phyloP scores from a whole-genome alignment of 768 basidiomycete genomes.

The Suillus tomentosus region DNA sequence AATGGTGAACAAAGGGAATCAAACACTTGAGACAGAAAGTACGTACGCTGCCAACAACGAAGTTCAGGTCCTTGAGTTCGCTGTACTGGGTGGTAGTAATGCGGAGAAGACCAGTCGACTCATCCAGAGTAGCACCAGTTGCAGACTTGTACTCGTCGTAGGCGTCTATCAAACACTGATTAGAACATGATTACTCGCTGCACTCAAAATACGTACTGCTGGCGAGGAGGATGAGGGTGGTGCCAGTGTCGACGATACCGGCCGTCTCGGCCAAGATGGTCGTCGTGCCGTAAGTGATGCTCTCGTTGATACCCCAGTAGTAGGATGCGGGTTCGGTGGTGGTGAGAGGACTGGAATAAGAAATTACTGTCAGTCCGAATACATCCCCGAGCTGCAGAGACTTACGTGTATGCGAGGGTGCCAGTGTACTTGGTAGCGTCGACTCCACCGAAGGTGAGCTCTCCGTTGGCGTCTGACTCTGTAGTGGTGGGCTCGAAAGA shows the following conservation, averaged over 20 bases:
- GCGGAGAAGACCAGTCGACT: slow-evolving; percentile 18
- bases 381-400: neutral
- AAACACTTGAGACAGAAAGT: neutral
- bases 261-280: slow-evolving; percentile 44
- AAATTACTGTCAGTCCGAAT: neutral
- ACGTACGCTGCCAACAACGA: slow-evolving; percentile 13
- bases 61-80: slow-evolving; percentile 11
- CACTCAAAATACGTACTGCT: slow-evolving; percentile 31
- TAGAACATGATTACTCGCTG: slow-evolving; percentile 6
- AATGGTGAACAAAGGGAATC: neutral
- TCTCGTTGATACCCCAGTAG: slow-evolving; percentile 65
- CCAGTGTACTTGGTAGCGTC: slow-evolving; percentile 25
- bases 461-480: slow-evolving; percentile 30
- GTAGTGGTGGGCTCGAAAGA: slow-evolving; percentile 47
- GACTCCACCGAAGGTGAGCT: slow-evolving; percentile 25
- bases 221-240: slow-evolving; percentile 53
- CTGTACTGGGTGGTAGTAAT: slow-evolving; percentile 13
- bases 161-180: slow-evolving; percentile 30
- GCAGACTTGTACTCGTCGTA: slow-evolving; percentile 44
- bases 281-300: slow-evolving; percentile 51
- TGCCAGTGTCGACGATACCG: slow-evolving; percentile 31
- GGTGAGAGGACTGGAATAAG: slow-evolving; percentile 29
- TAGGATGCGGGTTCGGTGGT: slow-evolving; percentile 43
- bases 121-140: slow-evolving; percentile 43
- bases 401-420: slow-evolving; percentile 40